Percentiles rank a stretch among this genome's conserved stretches.
These are phyloP conservation scores for Apophysomyces elegans DNA, from an alignment of 371 early-diverging fungal genomes.

Conservation along the genomic window DNA sequence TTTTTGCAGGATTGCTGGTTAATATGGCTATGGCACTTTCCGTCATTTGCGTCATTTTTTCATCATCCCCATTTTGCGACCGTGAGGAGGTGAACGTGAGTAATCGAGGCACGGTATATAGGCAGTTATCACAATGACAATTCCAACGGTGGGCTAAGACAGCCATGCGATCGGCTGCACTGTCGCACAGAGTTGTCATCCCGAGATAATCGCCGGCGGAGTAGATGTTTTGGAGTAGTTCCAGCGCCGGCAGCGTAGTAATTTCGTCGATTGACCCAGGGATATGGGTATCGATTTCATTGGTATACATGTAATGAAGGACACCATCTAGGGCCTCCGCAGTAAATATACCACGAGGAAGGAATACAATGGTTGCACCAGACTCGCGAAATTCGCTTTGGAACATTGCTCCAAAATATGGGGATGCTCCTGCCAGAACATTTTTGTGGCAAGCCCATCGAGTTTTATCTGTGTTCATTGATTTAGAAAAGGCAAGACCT, in stretches of 20 bases:
- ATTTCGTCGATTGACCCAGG: constrained; percentile 12
- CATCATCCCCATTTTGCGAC: constrained; percentile 6
- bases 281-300: constrained; percentile 19
- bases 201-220: constrained; percentile 31
- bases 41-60: constrained; percentile 16
- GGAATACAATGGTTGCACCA: constrained; percentile 26
- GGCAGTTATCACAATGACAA: constrained; percentile 27
- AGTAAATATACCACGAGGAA: constrained; percentile 35
- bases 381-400: constrained; percentile 40
- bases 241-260: constrained; percentile 6
- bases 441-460: constrained; percentile 41
- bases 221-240: constrained; percentile 23
- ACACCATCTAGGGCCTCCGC: constrained; percentile 22
- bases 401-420: constrained; percentile 48
- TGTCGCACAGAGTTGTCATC: constrained; percentile 22
- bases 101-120: constrained; percentile 12
- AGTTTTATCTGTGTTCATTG: neutral
- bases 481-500: neutral
- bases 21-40: constrained; percentile 23
- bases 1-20: constrained; percentile 33
- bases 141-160: constrained; percentile 23
- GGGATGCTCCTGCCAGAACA: constrained; percentile 35
- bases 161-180: constrained; percentile 10
- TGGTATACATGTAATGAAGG: constrained; percentile 41
- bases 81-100: constrained; percentile 11